Evolutionary conservation across 75 land plant species (phyloP).

Genomic region (Pinus taeda): DNA sequence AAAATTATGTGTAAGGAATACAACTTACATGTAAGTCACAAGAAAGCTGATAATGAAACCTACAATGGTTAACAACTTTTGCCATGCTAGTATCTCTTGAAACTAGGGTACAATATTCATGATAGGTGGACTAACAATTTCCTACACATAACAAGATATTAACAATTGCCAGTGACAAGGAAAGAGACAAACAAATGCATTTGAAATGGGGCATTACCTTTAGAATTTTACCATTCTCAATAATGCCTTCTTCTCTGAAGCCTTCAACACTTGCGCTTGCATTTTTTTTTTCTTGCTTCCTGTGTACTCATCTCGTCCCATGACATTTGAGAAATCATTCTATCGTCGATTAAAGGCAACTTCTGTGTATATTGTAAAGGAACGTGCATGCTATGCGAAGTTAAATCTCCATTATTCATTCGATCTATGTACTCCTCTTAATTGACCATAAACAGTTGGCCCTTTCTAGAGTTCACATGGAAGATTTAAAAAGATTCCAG

Average conservation of each 20-base stretch:
- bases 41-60: slow-evolving; percentile 9
- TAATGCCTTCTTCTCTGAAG: slow-evolving; percentile 63
- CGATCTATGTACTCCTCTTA: no score
- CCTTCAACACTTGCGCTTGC: slow-evolving; percentile 51
- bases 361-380: no score
- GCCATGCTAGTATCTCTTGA: slow-evolving; percentile 28
- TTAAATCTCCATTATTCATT: no score
- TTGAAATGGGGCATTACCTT: slow-evolving; percentile 26
- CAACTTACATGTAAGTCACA: slow-evolving; percentile 40
- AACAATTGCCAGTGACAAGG: not conserved
- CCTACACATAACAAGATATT: slow-evolving; percentile 28
- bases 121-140: slow-evolving; percentile 41
- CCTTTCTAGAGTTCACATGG: no score
- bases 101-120: slow-evolving; percentile 23
- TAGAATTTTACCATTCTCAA: slow-evolving; percentile 32
- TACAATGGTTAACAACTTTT: slow-evolving; percentile 22
- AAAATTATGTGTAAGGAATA: not conserved
- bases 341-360: no score
- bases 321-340: no score
- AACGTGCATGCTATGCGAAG: no score
- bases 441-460: no score
- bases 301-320: slow-evolving; percentile 10
- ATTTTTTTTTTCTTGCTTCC: slow-evolving; percentile 39
- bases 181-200: no score
- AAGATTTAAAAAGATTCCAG: no score